These are phyloP conservation scores for Cucurbita maxima DNA, from an alignment of 306 rosid species.

Conservation along the genomic window DNA sequence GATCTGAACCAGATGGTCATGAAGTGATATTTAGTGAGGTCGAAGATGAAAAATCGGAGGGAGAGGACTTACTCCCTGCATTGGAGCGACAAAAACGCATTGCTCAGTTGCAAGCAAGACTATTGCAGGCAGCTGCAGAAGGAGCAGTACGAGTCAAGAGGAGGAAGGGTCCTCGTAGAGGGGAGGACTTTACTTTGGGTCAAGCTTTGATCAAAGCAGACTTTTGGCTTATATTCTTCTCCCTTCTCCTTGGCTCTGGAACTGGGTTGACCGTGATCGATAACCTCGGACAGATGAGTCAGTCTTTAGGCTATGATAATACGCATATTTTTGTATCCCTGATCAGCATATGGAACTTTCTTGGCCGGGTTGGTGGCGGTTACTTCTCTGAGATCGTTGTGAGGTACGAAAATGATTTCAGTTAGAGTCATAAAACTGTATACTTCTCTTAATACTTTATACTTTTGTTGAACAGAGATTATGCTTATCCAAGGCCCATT, in stretches of 20 bases:
- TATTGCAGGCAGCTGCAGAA: conserved; percentile 45
- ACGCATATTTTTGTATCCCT: conserved; percentile 68
- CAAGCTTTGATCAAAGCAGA: conserved; percentile 93
- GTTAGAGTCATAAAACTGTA: not conserved
- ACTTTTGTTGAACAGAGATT: conserved; percentile 34
- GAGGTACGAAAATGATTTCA: conserved; percentile 32
- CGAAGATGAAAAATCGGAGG: conserved; percentile 35
- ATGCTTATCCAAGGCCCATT: conserved; percentile 59
- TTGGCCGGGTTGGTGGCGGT: conserved; percentile 91
- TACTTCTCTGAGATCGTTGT: conserved; percentile 77
- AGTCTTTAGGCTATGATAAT: conserved; percentile 52
- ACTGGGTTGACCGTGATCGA: conserved; percentile 83
- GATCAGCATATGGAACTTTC: conserved; percentile 95
- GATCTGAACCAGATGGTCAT: conserved; percentile 20
- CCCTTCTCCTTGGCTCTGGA: conserved; percentile 81
- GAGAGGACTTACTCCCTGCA: conserved; percentile 31
- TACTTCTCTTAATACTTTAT: not conserved
- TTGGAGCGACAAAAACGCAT: conserved; percentile 44
- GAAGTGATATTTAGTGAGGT: conserved; percentile 46
- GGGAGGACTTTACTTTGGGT: conserved; percentile 73
- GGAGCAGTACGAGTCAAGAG: conserved; percentile 89
- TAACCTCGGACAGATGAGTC: conserved; percentile 80
- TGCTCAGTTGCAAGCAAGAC: conserved; percentile 39
- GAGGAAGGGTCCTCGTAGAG: conserved; percentile 69
- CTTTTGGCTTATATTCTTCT: conserved; percentile 77